These are phyloP conservation scores for Tubosaeta sp. DNA, from an alignment of 768 basidiomycete genomes.

Conservation along the genomic window DNA sequence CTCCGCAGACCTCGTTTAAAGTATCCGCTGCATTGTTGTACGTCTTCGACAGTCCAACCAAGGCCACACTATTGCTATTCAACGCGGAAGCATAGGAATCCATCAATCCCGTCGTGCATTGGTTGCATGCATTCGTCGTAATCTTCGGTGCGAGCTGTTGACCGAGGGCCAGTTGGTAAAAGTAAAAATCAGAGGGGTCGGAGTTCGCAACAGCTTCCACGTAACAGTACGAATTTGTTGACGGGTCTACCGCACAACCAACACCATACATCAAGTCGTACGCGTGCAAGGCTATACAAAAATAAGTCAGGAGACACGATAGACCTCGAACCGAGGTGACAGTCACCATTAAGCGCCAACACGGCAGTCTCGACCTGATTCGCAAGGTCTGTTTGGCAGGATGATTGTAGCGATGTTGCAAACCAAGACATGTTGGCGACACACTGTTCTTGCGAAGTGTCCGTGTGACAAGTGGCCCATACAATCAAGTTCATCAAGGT, in stretches of 20 bases:
- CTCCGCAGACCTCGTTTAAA: conserved; percentile 49
- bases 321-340: not conserved
- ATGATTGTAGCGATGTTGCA: conserved; percentile 40
- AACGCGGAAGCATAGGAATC: conserved; percentile 47
- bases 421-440: conserved; percentile 65
- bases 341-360: conserved; percentile 53
- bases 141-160: conserved; percentile 42
- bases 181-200: conserved; percentile 66
- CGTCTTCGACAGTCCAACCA: conserved; percentile 40
- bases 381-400: conserved; percentile 56
- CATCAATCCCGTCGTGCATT: conserved; percentile 62
- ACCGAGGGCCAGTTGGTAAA: conserved; percentile 66
- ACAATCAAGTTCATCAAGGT: conserved; percentile 61
- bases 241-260: conserved; percentile 56
- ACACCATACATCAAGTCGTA: conserved; percentile 59
- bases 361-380: conserved; percentile 48
- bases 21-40: conserved; percentile 46
- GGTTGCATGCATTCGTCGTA: conserved; percentile 52
- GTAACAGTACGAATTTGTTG: conserved; percentile 69
- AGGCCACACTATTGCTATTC: conserved; percentile 28
- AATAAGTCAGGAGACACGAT: not conserved
- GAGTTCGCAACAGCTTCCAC: conserved; percentile 53
- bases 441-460: conserved; percentile 46
- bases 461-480: conserved; percentile 80
- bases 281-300: conserved; percentile 50